Base-by-base conservation (phyloP, 495 filamentous ascomycete species). In the Alectoria sarmentosa region DNA sequence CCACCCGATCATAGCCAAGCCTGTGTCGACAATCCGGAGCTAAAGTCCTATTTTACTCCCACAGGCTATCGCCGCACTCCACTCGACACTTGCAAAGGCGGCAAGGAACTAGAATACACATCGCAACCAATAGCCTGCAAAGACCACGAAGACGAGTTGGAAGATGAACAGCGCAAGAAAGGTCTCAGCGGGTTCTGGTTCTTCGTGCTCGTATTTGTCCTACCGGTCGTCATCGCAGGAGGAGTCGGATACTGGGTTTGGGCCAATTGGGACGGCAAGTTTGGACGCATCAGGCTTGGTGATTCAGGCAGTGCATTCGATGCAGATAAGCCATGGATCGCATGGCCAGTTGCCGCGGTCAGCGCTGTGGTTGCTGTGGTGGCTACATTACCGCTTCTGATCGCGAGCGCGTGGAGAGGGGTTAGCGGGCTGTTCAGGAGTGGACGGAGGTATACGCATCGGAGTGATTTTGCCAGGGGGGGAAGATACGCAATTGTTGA, bases 21-120 rank as follows among this genome's bases (percentile, higher is more conserved):
- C 49, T 99, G 94, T 77, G 72, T 75, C 23, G 78, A 85, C 9
- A 78, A 97, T 67, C 84, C 86, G 4, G 79, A 86, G 26, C 73
- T 73, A 14, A 70, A 82, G 52, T 88, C 95, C 71, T 99, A 88
- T 76, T 92, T 81, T 78, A 82, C 88, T 59, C 84, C 87, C 21
- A 95, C 90, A 21, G 92, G 91, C 60, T 96, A 94, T 77, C 89
- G 95, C n/a, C 86, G 89, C 62, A 88, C 98, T 66, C 92, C 91
- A 4, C 81, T 93, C 52, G 88, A 90, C 4, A 98, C 91, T 8
- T 99, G 95, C 71, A 38, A 82, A 48, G 89, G 86, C 55, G 95
- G 92, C 30, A 70, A 72, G 14, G 83, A 88, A 65, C 76, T 90
- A 39, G 92, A 97, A 70, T 84, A 84, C 69, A 76, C 78, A 42